phyloP scores from a whole-genome alignment of 2,329 filamentous ascomycete genomes.

The Scytalidium sp. region DNA sequence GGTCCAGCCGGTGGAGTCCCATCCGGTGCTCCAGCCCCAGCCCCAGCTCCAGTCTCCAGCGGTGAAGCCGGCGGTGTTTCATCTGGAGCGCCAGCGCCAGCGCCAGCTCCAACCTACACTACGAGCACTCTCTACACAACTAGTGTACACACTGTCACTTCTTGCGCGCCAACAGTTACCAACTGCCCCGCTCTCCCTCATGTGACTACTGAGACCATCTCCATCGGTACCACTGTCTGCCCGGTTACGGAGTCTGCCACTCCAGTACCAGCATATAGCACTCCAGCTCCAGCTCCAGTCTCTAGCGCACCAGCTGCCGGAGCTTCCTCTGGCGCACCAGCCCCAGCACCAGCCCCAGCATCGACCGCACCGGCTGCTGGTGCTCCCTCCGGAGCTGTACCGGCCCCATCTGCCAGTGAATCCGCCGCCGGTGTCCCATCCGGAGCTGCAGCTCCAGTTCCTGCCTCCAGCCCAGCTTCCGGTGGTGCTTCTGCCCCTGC shows the following conservation, averaged over 20 bases:
- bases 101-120: constrained; percentile 6
- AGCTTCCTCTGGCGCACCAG: background rate
- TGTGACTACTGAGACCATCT: constrained; percentile 21
- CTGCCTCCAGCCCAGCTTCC: background rate
- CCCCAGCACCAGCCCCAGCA: too few species aligned
- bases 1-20: too few species aligned
- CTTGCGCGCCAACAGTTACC: constrained; percentile 24
- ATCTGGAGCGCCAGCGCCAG: too few species aligned
- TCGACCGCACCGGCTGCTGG: too few species aligned
- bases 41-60: too few species aligned
- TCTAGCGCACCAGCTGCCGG: too few species aligned
- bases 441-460: too few species aligned
- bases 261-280: background rate
- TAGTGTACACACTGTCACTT: constrained; percentile 22
- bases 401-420: too few species aligned
- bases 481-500: background rate
- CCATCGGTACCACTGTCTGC: constrained; percentile 22
- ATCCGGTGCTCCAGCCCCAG: too few species aligned
- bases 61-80: too few species aligned
- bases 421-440: too few species aligned
- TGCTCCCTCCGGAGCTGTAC: too few species aligned
- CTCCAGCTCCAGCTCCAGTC: background rate
- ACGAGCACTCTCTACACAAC: constrained; percentile 22
- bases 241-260: constrained; percentile 12
- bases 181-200: constrained; percentile 21